Evolutionary conservation across 768 basidiomycete species (phyloP).

Genomic region (Grammothele lineata): DNA sequence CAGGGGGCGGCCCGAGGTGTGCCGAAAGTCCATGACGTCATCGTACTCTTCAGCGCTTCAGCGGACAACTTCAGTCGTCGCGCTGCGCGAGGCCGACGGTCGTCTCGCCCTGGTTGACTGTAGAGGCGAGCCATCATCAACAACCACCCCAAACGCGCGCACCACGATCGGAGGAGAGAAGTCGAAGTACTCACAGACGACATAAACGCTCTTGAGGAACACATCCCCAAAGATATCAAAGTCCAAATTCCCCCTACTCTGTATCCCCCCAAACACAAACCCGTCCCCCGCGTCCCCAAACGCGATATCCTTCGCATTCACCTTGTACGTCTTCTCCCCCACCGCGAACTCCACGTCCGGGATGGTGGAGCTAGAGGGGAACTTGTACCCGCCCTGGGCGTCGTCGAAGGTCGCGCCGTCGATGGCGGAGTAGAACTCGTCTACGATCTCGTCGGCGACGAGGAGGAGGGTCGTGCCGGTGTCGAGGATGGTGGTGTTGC

Average conservation of each 20-base stretch:
- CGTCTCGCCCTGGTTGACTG: slow-evolving; percentile 26
- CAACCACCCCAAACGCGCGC: not conserved
- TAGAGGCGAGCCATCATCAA: not conserved
- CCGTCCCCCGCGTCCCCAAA: slow-evolving; percentile 25
- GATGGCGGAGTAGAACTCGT: slow-evolving; percentile 31
- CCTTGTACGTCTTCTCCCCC: slow-evolving; percentile 29
- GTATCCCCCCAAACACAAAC: slow-evolving; percentile 26
- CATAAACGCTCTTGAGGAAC: slow-evolving; percentile 30
- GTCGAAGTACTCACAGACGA: slow-evolving; percentile 25
- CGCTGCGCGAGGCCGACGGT: slow-evolving; percentile 26
- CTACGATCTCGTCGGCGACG: slow-evolving; percentile 29
- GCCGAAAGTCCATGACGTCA: too few species aligned
- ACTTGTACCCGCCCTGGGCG: slow-evolving; percentile 35
- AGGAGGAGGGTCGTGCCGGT: slow-evolving; percentile 32
- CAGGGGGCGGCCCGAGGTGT: too few species aligned
- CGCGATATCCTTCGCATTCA: slow-evolving; percentile 23
- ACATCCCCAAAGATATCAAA: slow-evolving; percentile 32
- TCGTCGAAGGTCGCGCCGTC: slow-evolving; percentile 32
- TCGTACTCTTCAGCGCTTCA: too few species aligned
- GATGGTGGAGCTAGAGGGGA: slow-evolving; percentile 27
- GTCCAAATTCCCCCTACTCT: slow-evolving; percentile 27
- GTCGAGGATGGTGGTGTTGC: slow-evolving; percentile 35
- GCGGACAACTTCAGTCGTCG: slow-evolving; percentile 13
- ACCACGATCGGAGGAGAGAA: not conserved
- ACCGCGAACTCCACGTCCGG: slow-evolving; percentile 32